Percentiles rank a stretch among this genome's conserved stretches.
Evolutionary conservation across 352 stramenopile genomes (phyloP).

Genomic region (Phytophthora lateralis): DNA sequence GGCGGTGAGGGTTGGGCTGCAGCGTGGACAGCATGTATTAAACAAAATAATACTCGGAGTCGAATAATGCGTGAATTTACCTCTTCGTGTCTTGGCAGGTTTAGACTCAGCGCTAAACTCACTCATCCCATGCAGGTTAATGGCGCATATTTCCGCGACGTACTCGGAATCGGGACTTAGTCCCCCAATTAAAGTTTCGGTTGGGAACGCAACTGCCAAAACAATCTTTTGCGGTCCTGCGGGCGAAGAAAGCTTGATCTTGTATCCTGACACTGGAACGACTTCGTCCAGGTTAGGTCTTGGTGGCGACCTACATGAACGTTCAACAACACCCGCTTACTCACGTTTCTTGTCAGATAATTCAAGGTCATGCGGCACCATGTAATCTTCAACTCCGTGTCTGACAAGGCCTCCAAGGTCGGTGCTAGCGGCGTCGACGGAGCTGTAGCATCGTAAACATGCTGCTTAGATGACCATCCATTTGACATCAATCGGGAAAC

Average conservation of each 20-base stretch:
- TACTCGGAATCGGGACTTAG: conserved; percentile 54
- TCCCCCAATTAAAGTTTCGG: conserved; percentile 31
- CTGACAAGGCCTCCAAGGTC: conserved; percentile 18
- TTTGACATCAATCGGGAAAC: neutral
- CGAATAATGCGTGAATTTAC: conserved; percentile 17
- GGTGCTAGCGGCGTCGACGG: conserved; percentile 37
- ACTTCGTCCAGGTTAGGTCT: conserved; percentile 46
- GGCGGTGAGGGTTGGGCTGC: conserved; percentile 27
- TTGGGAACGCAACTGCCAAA: conserved; percentile 38
- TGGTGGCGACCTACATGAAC: conserved; percentile 32
- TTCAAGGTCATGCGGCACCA: conserved; percentile 31
- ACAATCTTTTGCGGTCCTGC: conserved; percentile 16
- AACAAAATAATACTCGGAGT: neutral
- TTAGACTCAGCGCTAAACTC: conserved; percentile 47
- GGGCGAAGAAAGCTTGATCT: conserved; percentile 41
- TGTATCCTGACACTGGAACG: conserved; percentile 70
- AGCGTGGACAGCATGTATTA: neutral
- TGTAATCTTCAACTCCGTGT: conserved; percentile 34
- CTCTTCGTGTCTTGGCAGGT: conserved; percentile 34
- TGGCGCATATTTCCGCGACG: conserved; percentile 46
- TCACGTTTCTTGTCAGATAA: neutral
- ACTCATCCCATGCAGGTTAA: conserved; percentile 66
- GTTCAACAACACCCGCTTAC: neutral
- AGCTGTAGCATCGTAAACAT: conserved; percentile 26
- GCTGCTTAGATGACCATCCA: neutral